A percentile compares a stretch with the other conserved stretches of the same genome.
Conservation (phyloP, 305 asterid species). For the Ilex paraguariensis region DNA sequence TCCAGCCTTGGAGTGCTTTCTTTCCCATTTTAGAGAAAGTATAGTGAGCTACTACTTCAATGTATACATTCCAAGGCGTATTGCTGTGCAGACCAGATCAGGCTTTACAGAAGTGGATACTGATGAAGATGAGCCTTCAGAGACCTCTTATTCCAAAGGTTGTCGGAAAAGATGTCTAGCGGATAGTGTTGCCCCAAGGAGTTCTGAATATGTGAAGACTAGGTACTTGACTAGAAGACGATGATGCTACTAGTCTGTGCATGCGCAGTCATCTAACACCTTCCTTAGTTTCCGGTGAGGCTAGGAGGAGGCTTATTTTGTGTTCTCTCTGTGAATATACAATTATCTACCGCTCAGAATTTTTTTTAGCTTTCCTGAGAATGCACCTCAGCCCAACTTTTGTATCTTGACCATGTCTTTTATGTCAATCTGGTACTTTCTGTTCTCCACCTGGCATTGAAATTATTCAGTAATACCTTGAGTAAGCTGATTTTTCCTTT, state of each 20-base stretch:
- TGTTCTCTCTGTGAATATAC: no score
- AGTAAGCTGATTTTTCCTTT: no score
- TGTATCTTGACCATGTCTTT: no score
- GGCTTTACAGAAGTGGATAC: neutral
- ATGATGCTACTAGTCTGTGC: conserved; percentile 2
- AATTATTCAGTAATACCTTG: no score
- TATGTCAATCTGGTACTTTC: no score
- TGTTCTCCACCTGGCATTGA: no score
- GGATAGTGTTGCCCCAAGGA: neutral
- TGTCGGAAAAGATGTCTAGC: conserved; percentile 15
- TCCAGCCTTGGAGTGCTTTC: conserved; percentile 18
- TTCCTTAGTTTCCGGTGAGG: no score
- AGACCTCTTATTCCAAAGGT: neutral
- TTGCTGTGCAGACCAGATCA: neutral
- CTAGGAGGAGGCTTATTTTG: no score
- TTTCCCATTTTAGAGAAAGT: conserved; percentile 8
- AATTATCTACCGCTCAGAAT: no score
- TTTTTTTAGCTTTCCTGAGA: no score
- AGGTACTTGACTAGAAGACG: conserved; percentile 14
- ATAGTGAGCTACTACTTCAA: conserved; percentile 14
- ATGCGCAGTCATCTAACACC: no score
- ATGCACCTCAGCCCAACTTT: no score
- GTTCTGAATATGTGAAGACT: conserved; percentile 1
- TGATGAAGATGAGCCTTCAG: neutral
- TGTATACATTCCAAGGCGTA: neutral